Base-by-base conservation (phyloP, 495 filamentous ascomycete genomes). In the Podospora didyma region DNA sequence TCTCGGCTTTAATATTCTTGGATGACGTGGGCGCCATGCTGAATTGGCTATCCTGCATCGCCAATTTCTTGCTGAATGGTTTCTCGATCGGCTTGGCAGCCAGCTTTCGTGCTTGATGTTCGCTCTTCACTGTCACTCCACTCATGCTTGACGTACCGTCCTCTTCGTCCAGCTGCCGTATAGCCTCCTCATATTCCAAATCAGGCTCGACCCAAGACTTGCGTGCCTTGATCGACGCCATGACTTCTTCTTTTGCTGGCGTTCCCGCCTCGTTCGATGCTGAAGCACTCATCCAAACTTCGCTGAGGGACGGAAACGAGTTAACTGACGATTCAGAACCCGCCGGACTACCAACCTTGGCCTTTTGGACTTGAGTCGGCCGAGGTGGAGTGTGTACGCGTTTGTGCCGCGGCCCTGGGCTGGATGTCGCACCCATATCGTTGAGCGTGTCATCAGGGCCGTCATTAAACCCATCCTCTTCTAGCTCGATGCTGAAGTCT, bases 231-330 rank as follows among this genome's bases (percentile, higher is more conserved):
- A 53, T 54, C 26, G 64, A 20, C 1, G 58, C 26, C 55, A 58
- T n/a, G 19, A 56, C 37, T 3, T 52, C 39, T 10, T 35, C 55
- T 34, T 65, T 62, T 2, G 49, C 54, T 22, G 68, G 59, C 11
- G 59, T 64, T 5, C 65, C 62, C 2, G 63, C 60, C 19, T 56
- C 57, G n/a, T 52, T 58, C 2, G 17, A 47, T 19, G 71, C 66
- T 1, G 60, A 61, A 12, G 66, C 65, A 0, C 67, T 68, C 28
- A 55, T 62, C 63, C 69, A 75, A 20, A 74, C 19, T 2, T 75
- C 69, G 48, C 67, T 69, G 1, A 77, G 56, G 0, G 75, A 76
- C 0, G 72, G 66, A 11, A 72, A 62, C 0, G 72, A 73, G 37
- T 49, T 61, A 17, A 64, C 55, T 3, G 64, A 66, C 21, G 62